phyloP scores from a whole-genome alignment of 2,329 filamentous ascomycete species.

The Aspergillus aculeatinus region DNA sequence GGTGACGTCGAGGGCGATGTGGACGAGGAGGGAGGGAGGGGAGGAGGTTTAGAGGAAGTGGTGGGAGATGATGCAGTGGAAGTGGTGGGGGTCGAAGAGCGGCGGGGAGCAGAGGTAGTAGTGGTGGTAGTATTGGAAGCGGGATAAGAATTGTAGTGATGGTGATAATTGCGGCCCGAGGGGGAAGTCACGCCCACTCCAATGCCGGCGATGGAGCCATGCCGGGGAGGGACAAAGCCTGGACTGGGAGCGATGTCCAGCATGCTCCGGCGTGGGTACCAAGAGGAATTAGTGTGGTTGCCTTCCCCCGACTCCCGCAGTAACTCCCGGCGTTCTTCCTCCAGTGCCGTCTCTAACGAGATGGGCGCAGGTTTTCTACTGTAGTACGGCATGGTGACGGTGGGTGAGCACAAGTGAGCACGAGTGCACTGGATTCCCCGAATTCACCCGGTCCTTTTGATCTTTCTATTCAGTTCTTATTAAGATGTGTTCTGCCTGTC shows the following conservation, averaged over 20 bases:
- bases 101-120: constrained; percentile 22
- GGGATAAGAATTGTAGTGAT: constrained; percentile 28
- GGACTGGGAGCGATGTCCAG: constrained; percentile 59
- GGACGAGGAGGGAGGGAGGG: constrained; percentile 10
- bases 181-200: constrained; percentile 36
- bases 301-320: constrained; percentile 64
- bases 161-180: constrained; percentile 25
- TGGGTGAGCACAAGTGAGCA: constrained; percentile 13
- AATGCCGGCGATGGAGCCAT: constrained; percentile 42
- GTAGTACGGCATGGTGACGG: constrained; percentile 28
- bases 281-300: constrained; percentile 47
- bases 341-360: constrained; percentile 74
- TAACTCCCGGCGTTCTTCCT: constrained; percentile 74
- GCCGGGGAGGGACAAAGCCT: constrained; percentile 33
- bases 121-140: constrained; percentile 33
- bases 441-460: not conserved
- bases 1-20: constrained; percentile 11
- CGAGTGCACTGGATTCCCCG: not conserved
- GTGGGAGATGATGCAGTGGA: constrained; percentile 12
- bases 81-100: constrained; percentile 7
- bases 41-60: constrained; percentile 23
- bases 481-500: not conserved
- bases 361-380: constrained; percentile 47
- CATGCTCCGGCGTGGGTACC: constrained; percentile 67
- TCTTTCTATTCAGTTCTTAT: not conserved